Conservation (phyloP, 139 green algal species). For the Picochlorum sp. region DNA sequence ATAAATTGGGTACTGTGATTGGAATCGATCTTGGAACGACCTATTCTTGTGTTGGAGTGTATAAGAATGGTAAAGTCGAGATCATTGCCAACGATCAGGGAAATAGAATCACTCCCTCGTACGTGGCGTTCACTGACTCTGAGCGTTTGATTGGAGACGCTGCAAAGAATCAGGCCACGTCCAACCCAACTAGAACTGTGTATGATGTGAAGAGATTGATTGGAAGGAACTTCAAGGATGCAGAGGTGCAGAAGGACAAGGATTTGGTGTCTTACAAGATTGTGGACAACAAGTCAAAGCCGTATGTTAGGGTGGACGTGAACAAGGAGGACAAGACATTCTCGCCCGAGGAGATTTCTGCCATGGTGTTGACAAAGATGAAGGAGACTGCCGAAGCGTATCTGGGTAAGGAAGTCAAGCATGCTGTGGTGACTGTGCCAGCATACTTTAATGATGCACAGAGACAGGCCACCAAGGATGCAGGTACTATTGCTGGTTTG, state of each 20-base stretch:
- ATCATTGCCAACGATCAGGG: conserved; percentile 99
- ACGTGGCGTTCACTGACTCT: conserved; percentile 99
- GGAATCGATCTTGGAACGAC: conserved; percentile 98
- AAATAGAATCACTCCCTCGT: conserved; percentile 98
- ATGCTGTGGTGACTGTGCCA: conserved; percentile 84
- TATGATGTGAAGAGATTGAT: conserved; percentile 99
- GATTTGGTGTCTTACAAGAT: conserved; percentile 97
- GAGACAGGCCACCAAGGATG: conserved; percentile 89
- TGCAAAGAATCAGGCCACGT: conserved; percentile 96
- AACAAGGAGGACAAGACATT: conserved; percentile 43
- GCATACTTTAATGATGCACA: conserved; percentile 99
- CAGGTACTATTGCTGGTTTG: conserved; percentile 69
- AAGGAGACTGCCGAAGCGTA: conserved; percentile 71
- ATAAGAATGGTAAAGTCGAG: conserved; percentile 96
- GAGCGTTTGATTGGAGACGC: conserved; percentile 97
- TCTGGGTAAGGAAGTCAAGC: conserved; percentile 68
- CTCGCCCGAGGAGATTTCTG: conserved; percentile 91
- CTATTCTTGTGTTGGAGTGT: conserved; percentile 98
- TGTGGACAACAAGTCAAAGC: conserved; percentile 87
- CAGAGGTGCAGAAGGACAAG: conserved; percentile 91
- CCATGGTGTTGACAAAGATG: conserved; percentile 97
- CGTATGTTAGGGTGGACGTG: conserved; percentile 78
- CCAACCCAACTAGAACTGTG: conserved; percentile 87
- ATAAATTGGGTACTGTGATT: conserved; percentile 61
- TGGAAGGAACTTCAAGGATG: conserved; percentile 88